Conservation (phyloP, 768 basidiomycete genomes). For the Termitomyces sp. region DNA sequence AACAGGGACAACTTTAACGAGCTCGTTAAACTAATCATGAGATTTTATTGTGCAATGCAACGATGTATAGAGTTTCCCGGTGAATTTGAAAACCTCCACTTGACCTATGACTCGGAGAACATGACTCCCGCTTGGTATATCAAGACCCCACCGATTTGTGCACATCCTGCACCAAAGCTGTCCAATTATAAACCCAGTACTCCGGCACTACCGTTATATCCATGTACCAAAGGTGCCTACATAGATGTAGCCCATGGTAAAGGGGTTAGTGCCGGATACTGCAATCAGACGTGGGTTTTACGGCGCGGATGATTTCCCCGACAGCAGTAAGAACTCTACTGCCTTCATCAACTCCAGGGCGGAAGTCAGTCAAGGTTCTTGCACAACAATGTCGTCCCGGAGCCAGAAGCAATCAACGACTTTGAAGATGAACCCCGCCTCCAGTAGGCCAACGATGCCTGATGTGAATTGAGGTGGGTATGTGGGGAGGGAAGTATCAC, state of each 20-base stretch:
- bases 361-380: conserved; percentile 68
- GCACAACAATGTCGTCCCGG: conserved; percentile 68
- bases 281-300: conserved; percentile 30
- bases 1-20: conserved; percentile 68
- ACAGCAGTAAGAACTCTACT: conserved; percentile 74
- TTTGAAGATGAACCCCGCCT: conserved; percentile 38
- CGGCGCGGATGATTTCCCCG: conserved; percentile 55
- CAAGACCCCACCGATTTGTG: conserved; percentile 54
- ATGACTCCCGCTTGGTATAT: conserved; percentile 40
- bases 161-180: conserved; percentile 61
- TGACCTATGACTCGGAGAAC: conserved; percentile 32
- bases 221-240: conserved; percentile 41
- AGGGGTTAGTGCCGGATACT: conserved; percentile 26
- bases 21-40: conserved; percentile 70
- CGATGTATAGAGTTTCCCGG: conserved; percentile 69
- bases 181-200: conserved; percentile 65
- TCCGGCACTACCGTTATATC: conserved; percentile 63
- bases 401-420: conserved; percentile 42
- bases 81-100: conserved; percentile 54
- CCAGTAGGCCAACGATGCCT: conserved; percentile 68
- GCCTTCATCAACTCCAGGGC: conserved; percentile 58
- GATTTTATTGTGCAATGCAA: conserved; percentile 64
- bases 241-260: conserved; percentile 32
- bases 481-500: conserved; percentile 23
- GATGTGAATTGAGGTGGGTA: conserved; percentile 52